phyloP scores from a whole-genome alignment of 1,139 yeast genomes.

The Protomyces arabidopsidicola region DNA sequence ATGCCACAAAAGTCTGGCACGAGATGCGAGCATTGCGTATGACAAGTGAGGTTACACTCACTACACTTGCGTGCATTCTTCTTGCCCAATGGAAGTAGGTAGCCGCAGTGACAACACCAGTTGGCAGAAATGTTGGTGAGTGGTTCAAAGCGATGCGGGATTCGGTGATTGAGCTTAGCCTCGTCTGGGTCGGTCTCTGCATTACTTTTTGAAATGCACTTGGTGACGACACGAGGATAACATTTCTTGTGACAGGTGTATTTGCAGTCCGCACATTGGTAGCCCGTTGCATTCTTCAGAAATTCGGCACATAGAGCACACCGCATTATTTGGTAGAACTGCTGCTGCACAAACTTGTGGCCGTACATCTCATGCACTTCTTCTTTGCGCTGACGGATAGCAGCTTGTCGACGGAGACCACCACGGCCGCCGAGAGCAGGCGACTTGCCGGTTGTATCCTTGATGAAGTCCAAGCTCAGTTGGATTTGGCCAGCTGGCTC shows the following conservation, averaged over 20 bases:
- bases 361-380: conserved; percentile 95
- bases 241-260: conserved; percentile 93
- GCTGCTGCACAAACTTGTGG: conserved; percentile 92
- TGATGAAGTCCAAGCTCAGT: conserved; percentile 72
- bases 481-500: conserved; percentile 93
- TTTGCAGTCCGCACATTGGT: conserved; percentile 92
- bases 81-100: conserved; percentile 88
- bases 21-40: conserved; percentile 82
- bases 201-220: conserved; percentile 86
- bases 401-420: conserved; percentile 95
- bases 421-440: conserved; percentile 47
- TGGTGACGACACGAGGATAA: conserved; percentile 87
- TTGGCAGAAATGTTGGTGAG: conserved; percentile 89
- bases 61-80: conserved; percentile 91
- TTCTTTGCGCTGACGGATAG: conserved; percentile 90
- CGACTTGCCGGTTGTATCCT: conserved; percentile 50
- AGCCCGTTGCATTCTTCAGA: conserved; percentile 78
- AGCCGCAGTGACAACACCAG: conserved; percentile 99
- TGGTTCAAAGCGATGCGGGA: conserved; percentile 93
- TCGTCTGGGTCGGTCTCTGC: conserved; percentile 83
- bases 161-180: conserved; percentile 87
- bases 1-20: conserved; percentile 98
- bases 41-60: conserved; percentile 95
- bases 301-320: conserved; percentile 97
- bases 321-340: conserved; percentile 91